Percentiles rank a stretch among this genome's conserved stretches.
Conservation (phyloP, 2,329 filamentous ascomycete species). For the Conoideocrella luteorostrata region DNA sequence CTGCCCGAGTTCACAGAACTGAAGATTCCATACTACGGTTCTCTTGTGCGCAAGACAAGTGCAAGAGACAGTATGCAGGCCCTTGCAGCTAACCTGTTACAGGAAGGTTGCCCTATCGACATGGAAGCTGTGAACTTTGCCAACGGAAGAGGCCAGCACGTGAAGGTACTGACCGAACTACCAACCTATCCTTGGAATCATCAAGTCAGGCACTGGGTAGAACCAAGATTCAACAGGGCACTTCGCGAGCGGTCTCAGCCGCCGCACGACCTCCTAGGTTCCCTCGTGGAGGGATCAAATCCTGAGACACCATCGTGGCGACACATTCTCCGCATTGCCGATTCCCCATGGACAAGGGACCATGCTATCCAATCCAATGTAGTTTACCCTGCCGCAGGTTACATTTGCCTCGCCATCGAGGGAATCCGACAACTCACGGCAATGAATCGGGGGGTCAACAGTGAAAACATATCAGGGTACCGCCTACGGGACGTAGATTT, state of each 20-base stretch:
- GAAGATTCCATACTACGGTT: not conserved
- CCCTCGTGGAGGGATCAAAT: constrained; percentile 14
- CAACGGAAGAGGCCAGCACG: constrained; percentile 3
- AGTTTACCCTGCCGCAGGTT: constrained; percentile 29
- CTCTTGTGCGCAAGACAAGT: not conserved
- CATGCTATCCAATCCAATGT: constrained; percentile 23
- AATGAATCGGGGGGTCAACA: not conserved
- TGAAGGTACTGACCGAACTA: constrained; percentile 14
- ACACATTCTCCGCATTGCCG: constrained; percentile 22
- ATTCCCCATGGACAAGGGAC: constrained; percentile 27
- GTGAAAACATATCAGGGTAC: not conserved
- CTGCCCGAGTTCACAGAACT: not conserved
- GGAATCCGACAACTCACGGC: constrained; percentile 7
- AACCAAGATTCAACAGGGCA: constrained; percentile 18
- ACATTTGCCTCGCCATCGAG: constrained; percentile 26
- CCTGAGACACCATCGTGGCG: constrained; percentile 23
- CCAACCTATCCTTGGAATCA: constrained; percentile 26
- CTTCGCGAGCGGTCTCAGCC: constrained; percentile 15
- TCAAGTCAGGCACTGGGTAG: constrained; percentile 20
- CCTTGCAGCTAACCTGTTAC: not conserved
- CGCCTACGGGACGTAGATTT: not conserved
- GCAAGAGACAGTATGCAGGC: not conserved
- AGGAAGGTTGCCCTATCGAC: constrained; percentile 29
- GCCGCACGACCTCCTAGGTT: constrained; percentile 21
- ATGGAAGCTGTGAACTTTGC: constrained; percentile 33